These are phyloP conservation scores for Rhodomyrtus tomentosa DNA, from an alignment of 345 rosid species.

Conservation along the genomic window DNA sequence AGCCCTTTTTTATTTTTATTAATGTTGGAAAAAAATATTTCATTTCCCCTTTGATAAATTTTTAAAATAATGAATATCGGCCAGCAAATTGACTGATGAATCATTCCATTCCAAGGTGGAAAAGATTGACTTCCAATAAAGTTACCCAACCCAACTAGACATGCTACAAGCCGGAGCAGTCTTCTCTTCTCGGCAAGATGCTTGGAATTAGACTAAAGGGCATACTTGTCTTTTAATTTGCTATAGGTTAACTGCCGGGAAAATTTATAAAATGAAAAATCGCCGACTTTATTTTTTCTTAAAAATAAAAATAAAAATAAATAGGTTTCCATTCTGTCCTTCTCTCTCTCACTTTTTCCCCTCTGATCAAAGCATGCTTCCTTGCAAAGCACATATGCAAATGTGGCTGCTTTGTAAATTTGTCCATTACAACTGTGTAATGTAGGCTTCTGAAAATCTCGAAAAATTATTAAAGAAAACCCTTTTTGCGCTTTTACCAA, in stretches of 20 bases:
- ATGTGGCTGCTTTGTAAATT: background rate
- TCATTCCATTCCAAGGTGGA: background rate
- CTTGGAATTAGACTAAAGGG: background rate
- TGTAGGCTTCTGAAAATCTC: background rate
- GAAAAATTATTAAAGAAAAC: too few relatives aligned
- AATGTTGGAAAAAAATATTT: background rate
- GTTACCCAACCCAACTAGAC: background rate
- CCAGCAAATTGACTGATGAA: background rate
- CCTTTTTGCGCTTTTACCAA: too few relatives aligned
- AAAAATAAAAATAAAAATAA: too few relatives aligned
- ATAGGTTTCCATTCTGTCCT: too few relatives aligned
- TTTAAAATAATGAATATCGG: background rate
- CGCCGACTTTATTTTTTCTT: background rate
- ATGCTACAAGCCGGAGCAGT: background rate
- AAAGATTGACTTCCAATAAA: background rate
- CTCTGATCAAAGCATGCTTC: too few relatives aligned
- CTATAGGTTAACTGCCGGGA: rapidly evolving
- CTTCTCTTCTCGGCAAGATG: background rate
- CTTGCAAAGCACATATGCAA: background rate
- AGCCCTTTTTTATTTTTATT: background rate
- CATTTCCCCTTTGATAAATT: background rate
- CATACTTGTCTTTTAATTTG: background rate
- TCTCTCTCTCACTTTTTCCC: too few relatives aligned
- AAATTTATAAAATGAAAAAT: background rate
- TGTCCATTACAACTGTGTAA: too few relatives aligned